Base-by-base conservation (phyloP, 2,329 filamentous ascomycete genomes). In the Xylariales sp. region DNA sequence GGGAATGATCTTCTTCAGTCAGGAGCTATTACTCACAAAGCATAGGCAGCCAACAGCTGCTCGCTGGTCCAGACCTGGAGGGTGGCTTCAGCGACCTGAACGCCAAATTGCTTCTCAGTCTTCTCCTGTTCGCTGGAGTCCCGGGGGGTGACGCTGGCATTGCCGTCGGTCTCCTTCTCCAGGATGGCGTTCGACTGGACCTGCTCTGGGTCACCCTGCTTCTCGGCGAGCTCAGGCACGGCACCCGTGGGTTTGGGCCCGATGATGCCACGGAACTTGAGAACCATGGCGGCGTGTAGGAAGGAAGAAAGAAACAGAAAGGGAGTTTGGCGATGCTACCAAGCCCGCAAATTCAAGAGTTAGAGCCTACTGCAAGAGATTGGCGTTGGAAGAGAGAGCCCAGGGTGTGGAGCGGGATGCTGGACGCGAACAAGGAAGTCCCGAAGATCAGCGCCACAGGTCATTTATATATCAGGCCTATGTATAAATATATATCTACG, bases 41-140 rank as follows among this genome's bases (percentile, higher is more conserved):
- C 18, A 21, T 44, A 44, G 16, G 42, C 42, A 12, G 42, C 39
- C 36, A 44, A 36, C 27, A 44, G n/a, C 14, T 44, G 42, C 29
- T 44, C 23, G 21, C 29, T 41, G 15, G 42, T 41, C 42, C 42
- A 44, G 12, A 44, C 42, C 28, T 44, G 24, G 25, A 41, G 34
- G 21, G 42, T 44, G 15, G 42, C 42, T 29, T 38, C 33, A 27
- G 42, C 42, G 16, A 33, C 29, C 39, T 44, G 42, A 10, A 44
- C 42, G 37, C 42, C 42, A 23, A 35, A 44, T 24, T 44, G 42
- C 42, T 41, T n/a, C 11, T 44, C 38, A n/a, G n/a, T n/a, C 32
- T 44, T 38, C 20, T 38, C 20, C 20, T 33, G 19, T 7, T 34
- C 21, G 28, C n/a, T 7, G 33, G 33, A 37, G 20, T 20, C 27